Base-by-base conservation (phyloP, 129 eudicot genomes). In the Logfia minima region DNA sequence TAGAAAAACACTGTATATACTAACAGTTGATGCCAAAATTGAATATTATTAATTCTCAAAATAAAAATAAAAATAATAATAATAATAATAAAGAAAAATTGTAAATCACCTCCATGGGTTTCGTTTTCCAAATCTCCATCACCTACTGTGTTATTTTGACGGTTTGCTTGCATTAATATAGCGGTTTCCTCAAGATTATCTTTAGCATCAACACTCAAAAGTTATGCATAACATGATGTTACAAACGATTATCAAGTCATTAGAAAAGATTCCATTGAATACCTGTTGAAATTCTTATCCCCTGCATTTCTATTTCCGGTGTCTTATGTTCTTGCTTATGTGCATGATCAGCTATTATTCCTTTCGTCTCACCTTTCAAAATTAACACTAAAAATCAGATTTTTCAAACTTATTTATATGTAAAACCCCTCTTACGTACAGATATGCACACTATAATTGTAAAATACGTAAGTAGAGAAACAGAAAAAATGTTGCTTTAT, bases 91-190 rank as follows among this genome's bases (percentile, higher is more conserved):
- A 35, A 35, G 39, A 0, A 35, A 0, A 41, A 43, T 43, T 9
- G 16, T 13, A 64, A 64, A 13, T 29, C 18, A 64, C 69, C 69
- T 64, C 21, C 69, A 26, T 2, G 69, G 41, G 69, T 64, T 14
- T 28, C 21, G 21, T 64, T 21, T 3, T 64, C 69, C 69, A 64
- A 28, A 43, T 64, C 69, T 29, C 41, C 21, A 11, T 64, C 22
- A 64, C 43, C 69, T 29, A 16, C 21, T 64, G 11, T 4, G 43
- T 29, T 28, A 64, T 64, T 29, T 64, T 64, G 41, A 64, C 7
- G 39, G 39, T 64, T 37, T 26, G 69, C 39, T 64, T 64, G 69
- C 69, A 64, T 64, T 64, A 64, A 37, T 29, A 64, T 64, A 64
- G 41, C 21, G 43, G 43, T 64, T 64, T 64, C 69, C 10, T 28